Evolutionary conservation across 2,329 filamentous ascomycete species (phyloP), one percentile per base, ranked within the genome.

Genomic region (Furcasterigmium sp.): DNA sequence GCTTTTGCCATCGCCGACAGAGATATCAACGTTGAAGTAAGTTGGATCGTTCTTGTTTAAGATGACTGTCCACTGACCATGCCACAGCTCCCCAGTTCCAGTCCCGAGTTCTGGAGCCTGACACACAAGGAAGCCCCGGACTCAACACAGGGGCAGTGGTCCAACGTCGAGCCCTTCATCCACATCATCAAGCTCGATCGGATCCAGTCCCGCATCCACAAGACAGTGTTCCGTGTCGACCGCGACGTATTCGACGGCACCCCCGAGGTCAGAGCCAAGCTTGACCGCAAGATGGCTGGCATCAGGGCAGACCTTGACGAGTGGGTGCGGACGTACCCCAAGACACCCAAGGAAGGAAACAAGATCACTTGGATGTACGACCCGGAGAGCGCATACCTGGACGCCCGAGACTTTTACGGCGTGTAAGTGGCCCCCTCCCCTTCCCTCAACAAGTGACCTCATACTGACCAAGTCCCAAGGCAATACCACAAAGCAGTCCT

Each of bases 1-100:
- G 54, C 61, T 1, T 63, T 64, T 46, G 57, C 58, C 8, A 61
- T 65, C 21, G 54, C 56, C 2, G 61, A 65, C 32, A 42, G 56
- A 30, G 60, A 63, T 17, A 60, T 62, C 41, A 56, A 61, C 42
- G 55, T 53, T 14, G 53, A 58, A 44, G 51, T 57, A 39, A 11
- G 46, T 41, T 4, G 4, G 3, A n/a, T 26, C 23, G 3, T 9
- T 7, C 2, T 8, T 4, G 23, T 26, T 26, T 11, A 7, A 3
- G 8, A 11, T 6, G 18, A 40, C 6, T 25, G 2, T n/a, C n/a
- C n/a, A 3, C 9, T 10, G 17, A 14, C 14, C 17, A 25, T 18
- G 3, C 2, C 7, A n/a, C 25, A 47, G 41, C 35, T 62, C 3
- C 60, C 60, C 2, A 51, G 51, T 13, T 47, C 54, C 17, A 43